Evolutionary conservation across 2,329 filamentous ascomycete species (phyloP).

Genomic region (Akanthomyces dipterigenus): DNA sequence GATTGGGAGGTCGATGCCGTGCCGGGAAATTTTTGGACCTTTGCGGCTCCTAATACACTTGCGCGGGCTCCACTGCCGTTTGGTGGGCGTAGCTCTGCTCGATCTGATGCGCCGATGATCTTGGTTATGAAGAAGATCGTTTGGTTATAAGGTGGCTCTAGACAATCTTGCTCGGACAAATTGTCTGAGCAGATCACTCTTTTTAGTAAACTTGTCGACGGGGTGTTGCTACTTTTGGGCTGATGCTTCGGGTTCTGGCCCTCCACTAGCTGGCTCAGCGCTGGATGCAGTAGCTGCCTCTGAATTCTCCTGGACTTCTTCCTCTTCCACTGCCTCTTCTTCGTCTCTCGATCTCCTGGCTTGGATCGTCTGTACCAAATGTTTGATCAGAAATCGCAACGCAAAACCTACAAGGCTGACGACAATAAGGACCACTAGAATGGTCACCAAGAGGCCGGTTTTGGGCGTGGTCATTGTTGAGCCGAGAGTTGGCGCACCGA

Average conservation of each 20-base stretch:
- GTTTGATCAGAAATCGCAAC: not conserved
- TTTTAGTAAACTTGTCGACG: not conserved
- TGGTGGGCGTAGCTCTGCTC: not conserved
- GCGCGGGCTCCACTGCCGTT: not conserved
- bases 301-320: not conserved
- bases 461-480: slow-evolving; percentile 2
- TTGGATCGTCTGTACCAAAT: not conserved
- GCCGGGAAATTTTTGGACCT: slow-evolving; percentile 7
- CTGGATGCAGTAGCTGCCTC: not conserved
- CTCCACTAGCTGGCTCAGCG: not conserved
- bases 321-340: not conserved
- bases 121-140: not conserved
- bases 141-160: not conserved
- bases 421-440: slow-evolving; percentile 1
- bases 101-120: slow-evolving; percentile 1
- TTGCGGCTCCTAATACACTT: not conserved
- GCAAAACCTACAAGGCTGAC: not conserved
- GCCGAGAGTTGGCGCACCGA: not conserved
- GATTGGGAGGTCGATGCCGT: not conserved
- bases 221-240: not conserved
- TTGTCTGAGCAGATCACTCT: no score
- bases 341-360: not conserved
- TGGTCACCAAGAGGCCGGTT: slow-evolving; percentile 5
- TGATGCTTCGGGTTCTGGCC: not conserved
- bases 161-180: not conserved